Evolutionary conservation across 495 filamentous ascomycete genomes (phyloP).

Genomic region (Evernia prunastri): DNA sequence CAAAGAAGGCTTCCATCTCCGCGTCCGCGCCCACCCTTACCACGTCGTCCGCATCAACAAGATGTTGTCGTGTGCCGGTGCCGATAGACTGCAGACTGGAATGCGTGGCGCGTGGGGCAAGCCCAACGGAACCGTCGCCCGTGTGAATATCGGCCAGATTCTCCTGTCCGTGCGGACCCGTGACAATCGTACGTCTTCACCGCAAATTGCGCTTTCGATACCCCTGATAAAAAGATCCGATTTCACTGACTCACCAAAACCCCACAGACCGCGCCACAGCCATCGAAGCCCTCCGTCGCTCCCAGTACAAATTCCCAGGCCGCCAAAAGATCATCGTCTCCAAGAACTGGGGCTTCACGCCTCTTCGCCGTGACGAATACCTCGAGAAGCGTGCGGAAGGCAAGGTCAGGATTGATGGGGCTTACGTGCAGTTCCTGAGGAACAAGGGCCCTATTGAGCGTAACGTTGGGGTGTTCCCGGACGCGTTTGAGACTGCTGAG

Average conservation of each 20-base stretch:
- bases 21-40: conserved; percentile 96
- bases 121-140: conserved; percentile 94
- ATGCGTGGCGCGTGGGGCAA: conserved; percentile 99
- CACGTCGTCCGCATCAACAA: conserved; percentile 99
- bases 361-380: conserved; percentile 95
- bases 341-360: conserved; percentile 99
- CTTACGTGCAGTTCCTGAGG: conserved; percentile 96
- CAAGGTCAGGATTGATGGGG: conserved; percentile 88
- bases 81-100: conserved; percentile 99
- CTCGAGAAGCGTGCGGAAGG: conserved; percentile 83
- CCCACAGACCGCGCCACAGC: conserved; percentile 81
- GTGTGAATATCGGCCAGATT: conserved; percentile 99
- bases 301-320: conserved; percentile 99
- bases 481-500: conserved; percentile 66
- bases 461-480: conserved; percentile 90
- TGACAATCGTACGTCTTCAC: conserved; percentile 68
- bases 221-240: too few species aligned
- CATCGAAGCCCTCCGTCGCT: conserved; percentile 96
- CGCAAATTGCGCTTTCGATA: too few species aligned
- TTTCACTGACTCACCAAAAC: too few species aligned
- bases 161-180: conserved; percentile 92
- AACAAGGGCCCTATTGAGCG: conserved; percentile 77
- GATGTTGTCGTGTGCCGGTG: conserved; percentile 99
- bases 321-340: conserved; percentile 99
- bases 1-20: conserved; percentile 99